Evolutionary conservation across 2,329 filamentous ascomycete species (phyloP).

Genomic region (Xylaria sp.): DNA sequence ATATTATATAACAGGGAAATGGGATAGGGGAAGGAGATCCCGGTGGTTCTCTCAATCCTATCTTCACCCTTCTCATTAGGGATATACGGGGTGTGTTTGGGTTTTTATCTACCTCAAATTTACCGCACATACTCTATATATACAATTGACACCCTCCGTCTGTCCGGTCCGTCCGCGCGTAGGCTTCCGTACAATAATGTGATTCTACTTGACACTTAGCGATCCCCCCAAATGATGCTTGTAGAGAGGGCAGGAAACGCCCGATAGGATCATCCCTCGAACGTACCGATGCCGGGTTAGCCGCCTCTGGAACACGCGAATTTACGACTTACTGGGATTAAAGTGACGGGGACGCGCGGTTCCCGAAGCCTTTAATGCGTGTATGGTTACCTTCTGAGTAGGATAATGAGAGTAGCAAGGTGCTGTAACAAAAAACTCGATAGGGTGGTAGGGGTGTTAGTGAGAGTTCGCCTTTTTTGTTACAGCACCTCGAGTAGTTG

Average conservation of each 20-base stretch:
- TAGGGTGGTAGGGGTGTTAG: too few relatives aligned
- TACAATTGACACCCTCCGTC: too few relatives aligned
- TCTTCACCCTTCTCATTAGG: not conserved
- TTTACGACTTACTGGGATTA: not conserved
- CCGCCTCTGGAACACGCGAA: not conserved
- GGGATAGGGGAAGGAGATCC: not conserved
- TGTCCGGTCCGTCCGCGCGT: too few relatives aligned
- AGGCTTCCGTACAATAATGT: too few relatives aligned
- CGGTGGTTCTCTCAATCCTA: not conserved
- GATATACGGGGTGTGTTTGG: not conserved
- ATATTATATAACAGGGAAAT: not conserved
- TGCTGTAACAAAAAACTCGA: too few relatives aligned
- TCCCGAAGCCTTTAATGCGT: not conserved
- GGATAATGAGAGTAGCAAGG: not conserved
- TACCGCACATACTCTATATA: too few relatives aligned
- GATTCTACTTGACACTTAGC: not conserved
- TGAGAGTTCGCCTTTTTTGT: too few relatives aligned
- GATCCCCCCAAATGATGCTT: not conserved
- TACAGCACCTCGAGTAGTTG: too few relatives aligned
- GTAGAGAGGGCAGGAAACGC: too few relatives aligned
- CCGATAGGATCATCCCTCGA: not conserved
- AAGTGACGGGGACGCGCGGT: conserved; percentile 6
- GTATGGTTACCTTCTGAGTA: too few relatives aligned
- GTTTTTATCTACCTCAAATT: not conserved
- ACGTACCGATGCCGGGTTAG: not conserved